Evolutionary conservation across 805 yeast species (phyloP), one percentile per base, ranked within the genome.

Genomic region (Candida morakotiae): DNA sequence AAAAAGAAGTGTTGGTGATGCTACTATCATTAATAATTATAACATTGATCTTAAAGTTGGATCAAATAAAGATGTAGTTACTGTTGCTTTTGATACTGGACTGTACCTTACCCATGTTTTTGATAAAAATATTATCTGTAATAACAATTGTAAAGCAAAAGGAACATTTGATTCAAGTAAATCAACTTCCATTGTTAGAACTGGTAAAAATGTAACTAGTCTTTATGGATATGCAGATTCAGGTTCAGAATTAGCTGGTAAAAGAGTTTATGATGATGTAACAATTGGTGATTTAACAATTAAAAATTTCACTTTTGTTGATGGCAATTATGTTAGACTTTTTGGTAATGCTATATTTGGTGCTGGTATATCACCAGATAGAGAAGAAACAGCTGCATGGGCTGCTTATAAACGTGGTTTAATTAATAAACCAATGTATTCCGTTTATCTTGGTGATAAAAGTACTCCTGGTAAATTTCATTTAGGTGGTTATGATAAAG

Each of bases 21-120:
- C 13, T 29, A 35, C 5, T 13, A 10, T 19, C 27, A n/a, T n/a
- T n/a, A 7, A 21, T 17, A 9, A 4, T 19, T 31, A 14, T 17
- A 6, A 6, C 9, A n/a, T 22, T 4, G 40, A 46, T 10, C 34
- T 62, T 26, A 31, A 45, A 19, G 39, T 42, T 19, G 50, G 50
- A 13, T 46, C 52, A 24, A 37, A 44, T 20, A 33, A 30, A 8
- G 46, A 43, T 25, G 48, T 46, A n/a, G 41, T 55, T 24, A 41
- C 38, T 7, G 53, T 49, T 14, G 37, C 40, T 32, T 27, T 55
- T 31, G 60, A 55, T 31, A 55, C 58, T 19, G 60, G 59, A 3
- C 46, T 53, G 5, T 45, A 56, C 3, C 57, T 54, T 27, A 45
- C 53, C 17, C 52, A 58, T 58, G 51, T 55, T 25, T 45, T 54